These are phyloP conservation scores for Dillenia turbinata DNA, from an alignment of 164 flowering plant species.

Conservation along the genomic window DNA sequence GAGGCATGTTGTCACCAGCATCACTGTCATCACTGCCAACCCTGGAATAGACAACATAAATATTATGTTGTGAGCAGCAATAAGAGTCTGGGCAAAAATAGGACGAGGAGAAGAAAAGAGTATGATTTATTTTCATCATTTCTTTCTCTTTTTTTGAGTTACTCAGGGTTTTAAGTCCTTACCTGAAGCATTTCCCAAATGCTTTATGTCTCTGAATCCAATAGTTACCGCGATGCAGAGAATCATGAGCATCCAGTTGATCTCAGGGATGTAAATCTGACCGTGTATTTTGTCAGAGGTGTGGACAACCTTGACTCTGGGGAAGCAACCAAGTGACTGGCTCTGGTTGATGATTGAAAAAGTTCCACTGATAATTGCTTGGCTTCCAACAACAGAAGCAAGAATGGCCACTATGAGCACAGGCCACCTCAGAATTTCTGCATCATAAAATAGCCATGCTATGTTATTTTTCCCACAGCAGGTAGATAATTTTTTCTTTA, in stretches of 20 bases:
- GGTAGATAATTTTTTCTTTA: not conserved
- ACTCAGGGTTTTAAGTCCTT: not conserved
- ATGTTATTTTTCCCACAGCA: slow-evolving; percentile 1
- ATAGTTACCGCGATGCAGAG: slow-evolving; percentile 90
- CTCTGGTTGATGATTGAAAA: slow-evolving; percentile 97
- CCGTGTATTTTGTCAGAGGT: slow-evolving; percentile 90
- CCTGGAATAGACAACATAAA: slow-evolving; percentile 42
- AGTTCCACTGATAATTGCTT: slow-evolving; percentile 97
- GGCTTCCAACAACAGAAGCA: slow-evolving; percentile 97
- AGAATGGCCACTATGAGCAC: slow-evolving; percentile 77
- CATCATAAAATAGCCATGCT: slow-evolving; percentile 5
- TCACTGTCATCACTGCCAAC: slow-evolving; percentile 87
- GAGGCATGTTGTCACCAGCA: slow-evolving; percentile 90
- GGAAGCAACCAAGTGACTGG: slow-evolving; percentile 93
- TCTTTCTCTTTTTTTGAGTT: not conserved
- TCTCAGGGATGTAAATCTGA: slow-evolving; percentile 94
- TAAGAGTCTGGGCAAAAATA: not conserved
- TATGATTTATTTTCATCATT: not conserved
- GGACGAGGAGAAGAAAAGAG: too few relatives aligned
- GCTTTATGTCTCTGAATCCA: slow-evolving; percentile 89
- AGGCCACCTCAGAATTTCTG: slow-evolving; percentile 82
- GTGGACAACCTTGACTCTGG: slow-evolving; percentile 89
- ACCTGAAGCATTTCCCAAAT: slow-evolving; percentile 96
- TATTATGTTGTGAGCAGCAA: not conserved
- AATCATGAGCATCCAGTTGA: slow-evolving; percentile 93